Conservation (phyloP, 164 flowering plant genomes). For the Dillenia turbinata region DNA sequence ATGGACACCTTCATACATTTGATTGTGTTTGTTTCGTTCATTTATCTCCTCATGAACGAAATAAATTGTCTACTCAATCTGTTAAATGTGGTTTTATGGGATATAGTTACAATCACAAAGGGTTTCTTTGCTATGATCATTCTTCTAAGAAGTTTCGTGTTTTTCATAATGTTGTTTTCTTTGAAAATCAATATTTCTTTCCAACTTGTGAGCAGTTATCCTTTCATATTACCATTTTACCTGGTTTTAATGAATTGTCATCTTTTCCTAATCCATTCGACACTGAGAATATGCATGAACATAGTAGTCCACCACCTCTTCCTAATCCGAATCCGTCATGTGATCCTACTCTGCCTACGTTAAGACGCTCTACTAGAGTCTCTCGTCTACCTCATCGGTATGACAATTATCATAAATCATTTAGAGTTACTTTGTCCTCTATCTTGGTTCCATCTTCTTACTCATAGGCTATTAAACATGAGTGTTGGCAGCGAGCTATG, state of each 20-base stretch:
- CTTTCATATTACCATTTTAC: neutral
- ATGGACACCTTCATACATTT: slow-evolving; percentile 9
- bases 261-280: neutral
- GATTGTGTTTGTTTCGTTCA: slow-evolving; percentile 17
- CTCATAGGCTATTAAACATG: neutral
- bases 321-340: neutral
- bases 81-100: slow-evolving; percentile 11
- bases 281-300: neutral
- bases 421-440: neutral
- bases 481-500: slow-evolving; percentile 8
- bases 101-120: slow-evolving; percentile 9
- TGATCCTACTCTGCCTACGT: neutral
- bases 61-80: slow-evolving; percentile 6
- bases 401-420: neutral
- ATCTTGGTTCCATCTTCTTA: neutral
- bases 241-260: neutral
- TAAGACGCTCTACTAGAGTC: neutral
- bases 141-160: neutral
- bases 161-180: slow-evolving; percentile 3
- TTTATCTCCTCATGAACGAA: slow-evolving; percentile 9
- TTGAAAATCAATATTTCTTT: neutral
- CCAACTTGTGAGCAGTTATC: neutral
- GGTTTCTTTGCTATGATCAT: slow-evolving; percentile 16
- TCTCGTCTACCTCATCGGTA: neutral
- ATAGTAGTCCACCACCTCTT: neutral